phyloP scores from a whole-genome alignment of 306 rosid species.

The Malus fusca region DNA sequence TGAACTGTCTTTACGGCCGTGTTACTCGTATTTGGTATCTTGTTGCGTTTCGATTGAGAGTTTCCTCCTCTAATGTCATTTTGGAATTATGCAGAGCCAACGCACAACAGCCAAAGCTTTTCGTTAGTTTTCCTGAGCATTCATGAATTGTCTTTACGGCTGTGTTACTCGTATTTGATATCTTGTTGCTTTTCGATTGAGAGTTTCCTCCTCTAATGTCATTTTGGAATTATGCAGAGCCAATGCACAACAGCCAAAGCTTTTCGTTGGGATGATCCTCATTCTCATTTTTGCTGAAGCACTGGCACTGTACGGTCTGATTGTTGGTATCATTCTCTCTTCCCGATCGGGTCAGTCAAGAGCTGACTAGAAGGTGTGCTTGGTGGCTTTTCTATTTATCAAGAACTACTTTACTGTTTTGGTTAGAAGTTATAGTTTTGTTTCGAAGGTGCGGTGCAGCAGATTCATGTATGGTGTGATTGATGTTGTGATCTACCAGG shows the following conservation, averaged over 20 bases:
- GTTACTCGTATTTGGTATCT: neutral
- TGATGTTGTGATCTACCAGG: neutral
- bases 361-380: constrained; percentile 28
- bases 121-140: constrained; percentile 11
- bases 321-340: constrained; percentile 56
- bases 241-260: constrained; percentile 60
- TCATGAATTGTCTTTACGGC: neutral
- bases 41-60: neutral
- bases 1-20: neutral
- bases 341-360: constrained; percentile 60
- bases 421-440: neutral
- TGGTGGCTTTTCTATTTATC: neutral
- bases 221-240: constrained; percentile 26
- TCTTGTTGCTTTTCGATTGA: neutral
- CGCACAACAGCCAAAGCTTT: constrained; percentile 59
- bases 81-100: constrained; percentile 35
- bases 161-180: neutral
- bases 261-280: constrained; percentile 59
- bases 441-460: neutral
- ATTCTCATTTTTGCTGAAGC: constrained; percentile 59
- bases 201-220: neutral
- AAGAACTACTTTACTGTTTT: neutral
- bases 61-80: neutral
- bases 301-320: constrained; percentile 53
- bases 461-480: constrained; percentile 17